Evolutionary conservation across 768 basidiomycete species (phyloP), one percentile per base, ranked within the genome.

Genomic region (Kondoa subrosea): DNA sequence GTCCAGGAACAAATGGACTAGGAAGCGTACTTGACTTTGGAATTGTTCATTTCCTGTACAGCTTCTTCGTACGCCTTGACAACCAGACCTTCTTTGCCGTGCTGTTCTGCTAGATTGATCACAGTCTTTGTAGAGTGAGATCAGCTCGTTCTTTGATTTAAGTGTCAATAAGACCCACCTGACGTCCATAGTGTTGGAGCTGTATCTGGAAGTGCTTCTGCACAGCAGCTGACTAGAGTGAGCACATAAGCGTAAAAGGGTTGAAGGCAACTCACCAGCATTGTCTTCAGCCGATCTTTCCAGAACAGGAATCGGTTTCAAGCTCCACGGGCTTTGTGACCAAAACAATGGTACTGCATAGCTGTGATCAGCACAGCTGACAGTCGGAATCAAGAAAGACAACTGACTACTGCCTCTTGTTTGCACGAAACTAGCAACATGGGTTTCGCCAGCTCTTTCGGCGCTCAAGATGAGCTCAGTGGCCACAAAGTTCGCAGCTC

Each of bases 91-190:
- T 99, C 95, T 75, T 87, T 95, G 14, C 95, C 95, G 4, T 84
- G 81, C 74, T 87, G 85, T 75, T 97, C 95, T 1, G 92, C 88
- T 4, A 99, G 81, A 75, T 96, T 95, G 66, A 99, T 82, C 69
- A 88, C 81, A 1, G 40, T 50, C 40, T 50, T 8, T 21, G 21
- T 21, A 21, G n/a, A n/a, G n/a, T 8, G 8, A 21, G 40, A 50
- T 50, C 12, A 50, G 21, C 40, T 50, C 40, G 40, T 50, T 50
- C 40, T 50, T 21, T 50, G 12, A 21, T 50, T 8, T 21, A 50
- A 50, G 40, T 21, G 40, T 50, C 40, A 50, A 21, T 50, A 8
- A 8, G 21, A 8, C 40, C 8, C 40, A 84, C 85, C 88, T 93
- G 31, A n/a, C 33, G 33, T 0, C 73, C 74, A 58, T 75, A 75